phyloP scores from a whole-genome alignment of 2,329 filamentous ascomycete species.

The Fonsecaea monophora region DNA sequence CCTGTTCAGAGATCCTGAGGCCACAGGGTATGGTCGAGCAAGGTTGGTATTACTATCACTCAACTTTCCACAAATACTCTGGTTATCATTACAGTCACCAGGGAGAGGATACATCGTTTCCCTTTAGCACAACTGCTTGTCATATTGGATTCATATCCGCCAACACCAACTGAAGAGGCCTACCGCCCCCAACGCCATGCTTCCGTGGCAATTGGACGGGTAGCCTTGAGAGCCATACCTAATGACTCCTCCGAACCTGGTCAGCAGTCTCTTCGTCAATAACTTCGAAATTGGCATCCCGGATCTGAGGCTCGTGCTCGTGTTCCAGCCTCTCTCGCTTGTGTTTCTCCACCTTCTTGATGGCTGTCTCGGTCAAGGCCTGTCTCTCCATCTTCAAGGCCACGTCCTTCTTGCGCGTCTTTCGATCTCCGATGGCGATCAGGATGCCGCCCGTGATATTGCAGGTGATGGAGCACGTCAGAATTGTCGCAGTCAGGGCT shows the following conservation, averaged over 20 bases:
- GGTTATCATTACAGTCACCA: background rate
- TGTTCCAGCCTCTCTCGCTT: conserved; percentile 32
- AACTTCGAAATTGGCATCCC: conserved; percentile 32
- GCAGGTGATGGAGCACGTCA: conserved; percentile 76
- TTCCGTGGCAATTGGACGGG: background rate
- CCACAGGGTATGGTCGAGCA: background rate
- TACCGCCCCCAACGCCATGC: conserved; percentile 7
- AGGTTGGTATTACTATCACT: background rate
- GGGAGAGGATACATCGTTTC: background rate
- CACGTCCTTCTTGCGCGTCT: conserved; percentile 84
- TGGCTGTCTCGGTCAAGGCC: conserved; percentile 72
- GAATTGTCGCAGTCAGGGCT: conserved; percentile 79
- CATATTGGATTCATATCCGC: background rate
- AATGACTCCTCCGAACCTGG: conserved; percentile 19
- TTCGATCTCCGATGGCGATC: conserved; percentile 76
- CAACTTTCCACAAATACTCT: background rate
- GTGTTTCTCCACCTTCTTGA: conserved; percentile 53
- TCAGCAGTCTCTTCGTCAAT: conserved; percentile 36
- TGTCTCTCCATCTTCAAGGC: conserved; percentile 77
- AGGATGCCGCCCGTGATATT: conserved; percentile 79
- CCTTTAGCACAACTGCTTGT: background rate
- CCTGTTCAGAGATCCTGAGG: background rate
- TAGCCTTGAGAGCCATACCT: conserved; percentile 8
- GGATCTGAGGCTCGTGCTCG: conserved; percentile 8
- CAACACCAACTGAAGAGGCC: conserved; percentile 8